These are phyloP conservation scores for Allium sativum DNA, from an alignment of 106 monocot species.

Conservation along the genomic window DNA sequence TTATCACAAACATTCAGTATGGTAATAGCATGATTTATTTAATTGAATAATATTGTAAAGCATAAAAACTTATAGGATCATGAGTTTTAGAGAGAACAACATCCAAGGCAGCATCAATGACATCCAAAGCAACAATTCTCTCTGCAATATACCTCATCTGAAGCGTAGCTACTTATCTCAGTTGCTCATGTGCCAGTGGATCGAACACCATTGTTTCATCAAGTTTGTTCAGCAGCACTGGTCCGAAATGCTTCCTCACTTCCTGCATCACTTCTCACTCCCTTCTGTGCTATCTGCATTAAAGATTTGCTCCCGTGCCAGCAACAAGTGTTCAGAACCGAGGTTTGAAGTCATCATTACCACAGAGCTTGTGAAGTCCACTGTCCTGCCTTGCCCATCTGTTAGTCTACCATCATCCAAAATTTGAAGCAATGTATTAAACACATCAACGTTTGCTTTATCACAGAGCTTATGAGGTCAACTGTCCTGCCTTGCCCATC, in stretches of 20 bases:
- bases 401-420: slow-evolving; percentile 62
- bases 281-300: slow-evolving; percentile 29
- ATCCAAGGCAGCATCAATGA: slow-evolving; percentile 55
- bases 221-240: slow-evolving; percentile 51
- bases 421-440: slow-evolving; percentile 57
- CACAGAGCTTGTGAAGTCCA: slow-evolving; percentile 57
- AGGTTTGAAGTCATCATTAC: slow-evolving; percentile 78
- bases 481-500: too few relatives aligned
- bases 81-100: slow-evolving; percentile 49
- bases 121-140: slow-evolving; percentile 42
- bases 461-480: too few relatives aligned
- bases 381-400: slow-evolving; percentile 66
- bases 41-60: too few relatives aligned
- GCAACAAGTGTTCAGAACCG: slow-evolving; percentile 61
- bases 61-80: slow-evolving; percentile 34
- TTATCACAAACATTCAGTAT: too few relatives aligned
- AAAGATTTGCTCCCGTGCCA: slow-evolving; percentile 30
- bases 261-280: slow-evolving; percentile 52
- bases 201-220: slow-evolving; percentile 79
- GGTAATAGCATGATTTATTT: too few relatives aligned
- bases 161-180: slow-evolving; percentile 50
- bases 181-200: slow-evolving; percentile 61
- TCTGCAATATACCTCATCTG: slow-evolving; percentile 72
- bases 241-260: slow-evolving; percentile 54
- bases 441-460: slow-evolving; percentile 50